These are phyloP conservation scores for Hippophae gyantsensis DNA, from an alignment of 306 rosid genomes.

Conservation along the genomic window DNA sequence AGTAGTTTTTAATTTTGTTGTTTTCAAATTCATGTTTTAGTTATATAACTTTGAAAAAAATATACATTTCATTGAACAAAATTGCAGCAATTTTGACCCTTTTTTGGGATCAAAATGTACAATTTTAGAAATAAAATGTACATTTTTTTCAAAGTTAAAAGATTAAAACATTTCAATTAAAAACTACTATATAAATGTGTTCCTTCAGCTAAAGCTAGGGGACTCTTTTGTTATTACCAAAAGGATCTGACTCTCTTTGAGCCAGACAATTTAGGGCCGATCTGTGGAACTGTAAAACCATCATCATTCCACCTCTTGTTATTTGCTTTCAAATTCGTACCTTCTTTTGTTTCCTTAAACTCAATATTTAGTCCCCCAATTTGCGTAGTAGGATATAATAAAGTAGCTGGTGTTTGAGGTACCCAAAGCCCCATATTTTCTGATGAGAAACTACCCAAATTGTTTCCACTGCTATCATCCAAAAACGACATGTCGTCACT, in stretches of 20 bases:
- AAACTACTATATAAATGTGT: too few relatives aligned
- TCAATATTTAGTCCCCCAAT: conserved; percentile 19
- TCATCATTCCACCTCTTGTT: conserved; percentile 52
- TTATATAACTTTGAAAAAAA: too few relatives aligned
- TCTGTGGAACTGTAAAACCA: conserved; percentile 73
- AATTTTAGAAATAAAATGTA: too few relatives aligned
- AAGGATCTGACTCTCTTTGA: conserved; percentile 53
- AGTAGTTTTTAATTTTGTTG: too few relatives aligned
- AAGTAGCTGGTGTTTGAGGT: conserved; percentile 49
- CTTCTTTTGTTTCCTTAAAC: conserved; percentile 35
- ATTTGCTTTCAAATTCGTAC: conserved; percentile 23
- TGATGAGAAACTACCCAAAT: conserved; percentile 26
- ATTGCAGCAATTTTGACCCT: too few relatives aligned
- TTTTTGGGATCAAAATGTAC: too few relatives aligned
- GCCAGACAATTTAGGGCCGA: conserved; percentile 31
- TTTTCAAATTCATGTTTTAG: too few relatives aligned
- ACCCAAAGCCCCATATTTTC: conserved; percentile 59
- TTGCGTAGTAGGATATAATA: conserved; percentile 16
- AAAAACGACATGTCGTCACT: conserved; percentile 28
- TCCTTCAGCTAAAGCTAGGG: too few relatives aligned
- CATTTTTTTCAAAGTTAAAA: too few relatives aligned
- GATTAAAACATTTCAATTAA: too few relatives aligned
- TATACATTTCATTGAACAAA: too few relatives aligned
- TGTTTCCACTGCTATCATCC: conserved; percentile 31
- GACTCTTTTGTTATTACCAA: conserved; percentile 25